Base-by-base conservation (phyloP, 495 filamentous ascomycete genomes). In the Bombardia bombarda region DNA sequence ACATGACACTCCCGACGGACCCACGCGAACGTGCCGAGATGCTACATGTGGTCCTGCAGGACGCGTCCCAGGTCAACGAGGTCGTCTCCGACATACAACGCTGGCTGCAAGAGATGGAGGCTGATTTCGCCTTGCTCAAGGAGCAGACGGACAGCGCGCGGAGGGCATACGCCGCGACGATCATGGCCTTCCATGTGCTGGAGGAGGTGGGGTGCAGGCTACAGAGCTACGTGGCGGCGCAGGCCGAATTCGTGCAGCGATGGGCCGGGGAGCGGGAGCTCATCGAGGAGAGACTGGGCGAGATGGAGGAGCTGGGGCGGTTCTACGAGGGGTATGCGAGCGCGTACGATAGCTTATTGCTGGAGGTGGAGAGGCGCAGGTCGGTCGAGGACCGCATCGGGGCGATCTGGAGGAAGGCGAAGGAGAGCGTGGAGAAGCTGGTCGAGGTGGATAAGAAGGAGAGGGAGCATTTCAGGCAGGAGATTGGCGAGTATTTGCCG, bases 31-130 rank as follows among this genome's bases (percentile, higher is more conserved):
- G 87, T 23, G 69, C 69, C 28, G 87, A 95, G 43, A 87, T 97
- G 79, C 70, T 97, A 4, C 70, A 72, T 22, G 84, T 98, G 0
- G 74, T 98, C 19, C 68, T 82, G 26, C 83, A 86, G 42, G 92
- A 98, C 58, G 85, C 92, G 4, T 69, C 69, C 4, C 83, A 94
- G 53, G 87, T 95, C 1, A 87, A 94, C 8, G 92, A 93, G 51
- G 92, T 96, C 12, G 82, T 95, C 2, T 63, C 71, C 41, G 92
- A 98, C 51, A 80, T 98, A 37, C 75, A 83, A 45, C 81, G 87
- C 43, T 78, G 77, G 32, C 77, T 86, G 17, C 70, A 72, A 7
- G 78, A 84, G 24, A 90, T 96, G 79, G 89, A 95, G 59, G 62
- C 58, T 0, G 73, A 76, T 26, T 83, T 82, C 38, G 70, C 68